These are phyloP conservation scores for Hypericum perforatum DNA, from an alignment of 345 rosid species.

Conservation along the genomic window DNA sequence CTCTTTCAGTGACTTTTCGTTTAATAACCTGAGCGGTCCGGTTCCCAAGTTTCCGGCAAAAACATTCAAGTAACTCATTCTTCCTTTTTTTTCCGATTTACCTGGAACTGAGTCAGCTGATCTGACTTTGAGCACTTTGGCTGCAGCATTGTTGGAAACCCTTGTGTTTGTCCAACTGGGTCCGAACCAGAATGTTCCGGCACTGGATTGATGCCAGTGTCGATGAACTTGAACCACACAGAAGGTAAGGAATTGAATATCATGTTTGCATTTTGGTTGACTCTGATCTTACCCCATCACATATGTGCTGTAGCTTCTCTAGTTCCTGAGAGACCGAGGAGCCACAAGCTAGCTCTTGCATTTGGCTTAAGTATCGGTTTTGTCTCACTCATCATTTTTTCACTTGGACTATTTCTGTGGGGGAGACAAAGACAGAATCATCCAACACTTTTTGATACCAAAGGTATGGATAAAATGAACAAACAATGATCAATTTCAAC, in stretches of 20 bases:
- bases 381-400: constrained; percentile 51
- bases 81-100: constrained; percentile 9
- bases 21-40: constrained; percentile 82
- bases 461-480: constrained; percentile 40
- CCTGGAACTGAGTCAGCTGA: constrained; percentile 2
- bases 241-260: constrained; percentile 33
- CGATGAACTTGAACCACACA: constrained; percentile 82
- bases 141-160: constrained; percentile 84
- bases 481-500: neutral
- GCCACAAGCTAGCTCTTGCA: constrained; percentile 64
- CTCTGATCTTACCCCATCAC: constrained; percentile 13
- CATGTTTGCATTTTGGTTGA: neutral
- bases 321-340: constrained; percentile 33
- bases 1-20: constrained; percentile 73
- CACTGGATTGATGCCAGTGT: constrained; percentile 76
- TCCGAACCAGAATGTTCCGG: constrained; percentile 86
- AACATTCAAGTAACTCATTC: constrained; percentile 63
- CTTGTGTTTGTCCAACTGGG: constrained; percentile 77
- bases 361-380: constrained; percentile 61
- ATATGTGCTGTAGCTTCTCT: constrained; percentile 30
- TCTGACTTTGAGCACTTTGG: constrained; percentile 1
- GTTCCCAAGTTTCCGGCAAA: constrained; percentile 82
- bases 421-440: constrained; percentile 67
- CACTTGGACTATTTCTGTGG: constrained; percentile 66
- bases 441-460: constrained; percentile 62